Base-by-base conservation (phyloP, 1,139 yeast genomes). In the Suhomyces wounanorum region DNA sequence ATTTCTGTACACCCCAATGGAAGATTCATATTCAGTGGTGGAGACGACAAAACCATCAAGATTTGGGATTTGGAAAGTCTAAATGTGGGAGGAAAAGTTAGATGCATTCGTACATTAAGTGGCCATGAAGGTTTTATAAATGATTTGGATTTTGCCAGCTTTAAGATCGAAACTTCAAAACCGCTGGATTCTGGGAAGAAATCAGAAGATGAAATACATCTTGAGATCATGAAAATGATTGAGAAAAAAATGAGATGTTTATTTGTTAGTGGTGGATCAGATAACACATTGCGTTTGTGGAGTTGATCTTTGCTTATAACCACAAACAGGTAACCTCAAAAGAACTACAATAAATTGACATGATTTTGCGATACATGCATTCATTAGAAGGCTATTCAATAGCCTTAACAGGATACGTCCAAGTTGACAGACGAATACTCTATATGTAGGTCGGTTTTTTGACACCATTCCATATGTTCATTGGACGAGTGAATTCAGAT, bases 61-160 rank as follows among this genome's bases (percentile, higher is more conserved):
- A 71, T 89, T 28, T 92, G 98, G 98, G 96, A 91, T 65, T 69
- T 91, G 51, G 66, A 63, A 3, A 69, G 78, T 16, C 78, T 81
- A 41, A 80, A 79, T 35, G 60, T 62, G 2, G 64, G 63, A 8
- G 73, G 78, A 1, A 70, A 72, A 44, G 83, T 88, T 39, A 57
- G 66, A 25, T 72, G 75, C 52, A 72, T 83, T 9, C 69, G 78
- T 47, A 79, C 82, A 0, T 69, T 89, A 14, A 69, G 67, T 31
- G 91, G 86, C 0, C 96, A 89, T 64, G 85, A 83, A 42, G 92
- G 89, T 40, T 89, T 90, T 63, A 79, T 90, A 10, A 86, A 83
- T 59, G 77, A 82, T 45, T 72, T 89, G 8, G 75, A 76, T 37
- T 85, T 89, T 81, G 91, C 90, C 0, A 62, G 74, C 1, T 75